Evolutionary conservation across 345 rosid genomes (phyloP), one percentile per base, ranked within the genome.

Genomic region (Tarenaya hassleriana): DNA sequence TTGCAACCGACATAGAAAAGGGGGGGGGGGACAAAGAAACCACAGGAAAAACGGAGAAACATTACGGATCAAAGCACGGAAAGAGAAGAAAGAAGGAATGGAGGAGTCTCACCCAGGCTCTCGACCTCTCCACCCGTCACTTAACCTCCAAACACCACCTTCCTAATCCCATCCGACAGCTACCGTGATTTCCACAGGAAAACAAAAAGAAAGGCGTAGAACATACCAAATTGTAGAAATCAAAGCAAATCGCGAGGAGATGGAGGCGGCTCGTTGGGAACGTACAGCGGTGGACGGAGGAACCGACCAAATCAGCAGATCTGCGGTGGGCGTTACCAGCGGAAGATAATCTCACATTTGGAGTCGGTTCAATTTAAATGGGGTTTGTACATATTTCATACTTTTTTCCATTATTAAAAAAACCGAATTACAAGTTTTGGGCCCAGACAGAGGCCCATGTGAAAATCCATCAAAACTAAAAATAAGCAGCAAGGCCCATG

Each of bases 111-210:
- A 92, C 98, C 98, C 52, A 92, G 73, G 70, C 83, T 81, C 74
- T 85, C 94, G 34, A 52, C 64, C 73, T 88, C 97, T 75, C 88
- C 97, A 40, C 85, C 98, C 1, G 98, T 88, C 48, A 92, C 94
- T 69, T 92, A 97, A 41, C 98, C 98, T 1, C 98, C 98, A 60
- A 92, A 92, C 57, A 92, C 98, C 62, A 85, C 97, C 69, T 80
- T 88, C 34, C 91, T 78, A 66, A 92, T 79, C 67, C 95, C 97
- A 75, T 89, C 95, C 17, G 98, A 92, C 43, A 97, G 95, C 98
- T 92, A 17, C 16, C 43, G 37, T 44, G 46, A 12, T 69, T 13
- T 21, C 33, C 8, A 51, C 41, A 21, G 12, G 19, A 12, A 18
- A 64, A 37, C 41, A 18, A 33, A 50, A 56, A 16, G 3, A 38